Conservation (phyloP, 306 rosid genomes). For the Luffa acutangula region DNA sequence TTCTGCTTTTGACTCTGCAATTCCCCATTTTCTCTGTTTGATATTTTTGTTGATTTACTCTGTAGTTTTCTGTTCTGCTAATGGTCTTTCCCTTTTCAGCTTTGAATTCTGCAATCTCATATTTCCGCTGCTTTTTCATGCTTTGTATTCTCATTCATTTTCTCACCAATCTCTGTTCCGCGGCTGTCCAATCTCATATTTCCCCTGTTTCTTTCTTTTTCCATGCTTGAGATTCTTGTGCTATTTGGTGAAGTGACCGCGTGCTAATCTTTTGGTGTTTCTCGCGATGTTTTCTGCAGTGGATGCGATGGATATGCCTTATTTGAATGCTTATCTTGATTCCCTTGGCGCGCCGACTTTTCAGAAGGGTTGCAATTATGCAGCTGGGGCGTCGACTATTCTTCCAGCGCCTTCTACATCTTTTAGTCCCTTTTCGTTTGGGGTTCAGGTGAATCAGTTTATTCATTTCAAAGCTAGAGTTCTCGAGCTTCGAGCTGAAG, state of each 20-base stretch:
- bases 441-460: slow-evolving; percentile 67
- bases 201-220: not conserved
- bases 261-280: not conserved
- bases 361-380: slow-evolving; percentile 70
- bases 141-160: too few relatives aligned
- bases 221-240: too few relatives aligned
- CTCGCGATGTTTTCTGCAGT: slow-evolving; percentile 31
- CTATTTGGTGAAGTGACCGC: not conserved
- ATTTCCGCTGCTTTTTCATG: too few relatives aligned
- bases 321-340: slow-evolving; percentile 63
- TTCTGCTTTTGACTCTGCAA: too few relatives aligned
- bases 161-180: too few relatives aligned
- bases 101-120: not conserved
- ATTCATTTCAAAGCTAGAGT: slow-evolving; percentile 57
- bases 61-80: not conserved
- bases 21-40: not conserved
- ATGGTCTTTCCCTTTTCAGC: not conserved
- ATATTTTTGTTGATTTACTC: slow-evolving; percentile 14
- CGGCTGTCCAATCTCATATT: too few relatives aligned
- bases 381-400: slow-evolving; percentile 72
- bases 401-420: slow-evolving; percentile 66
- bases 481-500: slow-evolving; percentile 48
- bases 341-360: slow-evolving; percentile 71
- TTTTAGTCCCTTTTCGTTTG: slow-evolving; percentile 61
- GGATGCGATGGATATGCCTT: slow-evolving; percentile 72